phyloP scores from a whole-genome alignment of 495 filamentous ascomycete genomes.

The Chaetomidium leptoderma region DNA sequence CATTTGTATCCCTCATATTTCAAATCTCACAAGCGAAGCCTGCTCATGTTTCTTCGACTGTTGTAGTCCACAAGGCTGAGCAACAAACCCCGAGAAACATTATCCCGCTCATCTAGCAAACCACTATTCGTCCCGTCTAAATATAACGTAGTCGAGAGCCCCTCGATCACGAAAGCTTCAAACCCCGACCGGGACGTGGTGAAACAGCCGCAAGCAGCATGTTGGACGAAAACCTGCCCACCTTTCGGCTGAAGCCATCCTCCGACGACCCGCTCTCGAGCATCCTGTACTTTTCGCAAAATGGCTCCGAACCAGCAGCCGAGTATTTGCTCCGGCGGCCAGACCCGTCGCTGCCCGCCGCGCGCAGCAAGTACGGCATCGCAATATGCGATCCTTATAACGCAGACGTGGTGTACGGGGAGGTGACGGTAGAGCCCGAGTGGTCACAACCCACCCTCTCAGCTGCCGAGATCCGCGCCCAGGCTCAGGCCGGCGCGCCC shows the following conservation, averaged over 20 bases:
- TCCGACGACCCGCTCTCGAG: constrained; percentile 45
- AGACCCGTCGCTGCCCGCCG: constrained; percentile 61
- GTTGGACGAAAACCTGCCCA: constrained; percentile 94
- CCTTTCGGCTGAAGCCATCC: constrained; percentile 39
- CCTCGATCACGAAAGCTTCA: not conserved
- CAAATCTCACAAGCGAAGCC: not conserved
- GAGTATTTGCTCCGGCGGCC: constrained; percentile 74
- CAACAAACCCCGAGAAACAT: too few species aligned
- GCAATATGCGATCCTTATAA: constrained; percentile 81
- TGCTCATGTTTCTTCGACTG: too few species aligned
- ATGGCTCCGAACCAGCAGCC: constrained; percentile 72
- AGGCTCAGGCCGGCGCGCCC: constrained; percentile 53
- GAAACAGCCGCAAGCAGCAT: constrained; percentile 43
- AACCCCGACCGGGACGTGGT: not conserved
- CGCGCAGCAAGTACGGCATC: constrained; percentile 78
- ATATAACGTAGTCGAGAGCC: not conserved
- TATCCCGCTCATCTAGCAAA: not conserved
- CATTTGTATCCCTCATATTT: not conserved
- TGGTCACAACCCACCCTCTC: constrained; percentile 79
- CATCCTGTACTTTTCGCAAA: constrained; percentile 69
- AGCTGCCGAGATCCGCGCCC: constrained; percentile 70
- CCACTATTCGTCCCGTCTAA: too few species aligned
- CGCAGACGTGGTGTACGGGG: constrained; percentile 76
- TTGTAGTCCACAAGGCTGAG: too few species aligned
- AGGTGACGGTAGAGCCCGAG: constrained; percentile 77